Base-by-base conservation (phyloP, 495 filamentous ascomycete genomes). In the Viridothelium virens region DNA sequence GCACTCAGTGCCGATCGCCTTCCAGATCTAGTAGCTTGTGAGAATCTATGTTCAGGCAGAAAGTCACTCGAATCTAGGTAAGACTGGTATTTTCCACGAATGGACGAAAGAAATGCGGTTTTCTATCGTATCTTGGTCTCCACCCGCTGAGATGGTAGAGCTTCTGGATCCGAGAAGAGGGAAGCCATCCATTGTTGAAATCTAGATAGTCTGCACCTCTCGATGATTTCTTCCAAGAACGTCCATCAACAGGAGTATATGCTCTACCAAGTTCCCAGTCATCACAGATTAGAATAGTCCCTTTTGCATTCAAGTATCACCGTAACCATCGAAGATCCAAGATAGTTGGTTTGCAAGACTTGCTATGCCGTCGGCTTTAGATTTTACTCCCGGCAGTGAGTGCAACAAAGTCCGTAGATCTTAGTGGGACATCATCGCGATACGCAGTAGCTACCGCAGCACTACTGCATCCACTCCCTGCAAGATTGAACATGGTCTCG, bases 401-500 rank as follows among this genome's bases (percentile, higher is more conserved):
- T 31, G 53, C 33, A 0, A 59, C 31, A 36, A 59, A 36, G 9
- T 14, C 53, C 53, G 53, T 59, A 18, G 53, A 59, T 59, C 53
- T 59, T 6, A 59, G 53, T 31, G 53, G 25, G 7, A 36, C 31
- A 59, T 36, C 53, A 18, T 36, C 53, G 25, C 53, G 53, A 36
- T 59, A 59, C 53, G 53, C 53, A 59, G 31, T 33, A 34, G 53
- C 53, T 36, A 34, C 5, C 33, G 31, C 53, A 10, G 3, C 31
- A 36, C 53, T 59, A 14, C 53, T 18, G 48, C 36, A 64, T 34
- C 31, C 64, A n/a, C 48, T 46, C 4, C 6, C 34, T 9, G 31
- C 34, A 38, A 69, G n/a, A 31, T 56, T 25, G 18, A 61, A 64
- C 39, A 16, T 46, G 16, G 67, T 69, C 67, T 69, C 67, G 25